Base-by-base conservation (phyloP, 2,329 filamentous ascomycete genomes). In the Fusarium praegraminearum region DNA sequence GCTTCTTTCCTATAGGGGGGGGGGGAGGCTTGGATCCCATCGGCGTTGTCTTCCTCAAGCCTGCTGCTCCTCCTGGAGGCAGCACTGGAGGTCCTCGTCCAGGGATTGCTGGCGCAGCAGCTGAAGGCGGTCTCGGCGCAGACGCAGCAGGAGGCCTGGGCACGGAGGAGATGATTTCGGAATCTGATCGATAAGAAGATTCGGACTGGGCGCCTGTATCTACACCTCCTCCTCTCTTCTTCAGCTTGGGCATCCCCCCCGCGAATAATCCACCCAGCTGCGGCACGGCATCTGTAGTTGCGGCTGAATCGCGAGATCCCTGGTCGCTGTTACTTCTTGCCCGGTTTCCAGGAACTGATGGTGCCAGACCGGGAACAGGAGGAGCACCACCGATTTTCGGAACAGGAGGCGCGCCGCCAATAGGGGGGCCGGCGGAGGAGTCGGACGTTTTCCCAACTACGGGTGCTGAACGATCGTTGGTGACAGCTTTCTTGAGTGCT, bases 171-270 rank as follows among this genome's bases (percentile, higher is more conserved):
- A 61, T 72, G 10, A 72, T 71, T 62, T 79, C 78, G n/a, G 92
- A 89, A 76, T 97, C 94, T 62, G 93, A 94, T 55, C 91, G 81
- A 77, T 95, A 95, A 64, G 93, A 89, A 33, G 93, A 88, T 69
- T 89, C 89, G 67, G 75, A 62, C 40, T 74, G 77, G 11, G 80
- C 80, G 59, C 84, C 92, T 2, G 92, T 95, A 79, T 93, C 87
- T 62, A 95, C 84, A 49, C 93, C 94, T 58, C 93, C 92, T 5
- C 90, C 92, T 6, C 90, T 87, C 83, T 97, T 98, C 79, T 93
- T 92, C 76, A 99, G 79, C 82, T 98, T 98, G 4, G 96, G 96
- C 88, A 98, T 98, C 38, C 95, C 96, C 36, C 93, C 94, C 2
- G 93, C 93, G 77, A 99, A 97, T 28, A 99, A 80, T 2, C 96